These are phyloP conservation scores for Pseudogymnoascus sp. DNA, from an alignment of 2,329 filamentous ascomycete genomes.

Conservation along the genomic window DNA sequence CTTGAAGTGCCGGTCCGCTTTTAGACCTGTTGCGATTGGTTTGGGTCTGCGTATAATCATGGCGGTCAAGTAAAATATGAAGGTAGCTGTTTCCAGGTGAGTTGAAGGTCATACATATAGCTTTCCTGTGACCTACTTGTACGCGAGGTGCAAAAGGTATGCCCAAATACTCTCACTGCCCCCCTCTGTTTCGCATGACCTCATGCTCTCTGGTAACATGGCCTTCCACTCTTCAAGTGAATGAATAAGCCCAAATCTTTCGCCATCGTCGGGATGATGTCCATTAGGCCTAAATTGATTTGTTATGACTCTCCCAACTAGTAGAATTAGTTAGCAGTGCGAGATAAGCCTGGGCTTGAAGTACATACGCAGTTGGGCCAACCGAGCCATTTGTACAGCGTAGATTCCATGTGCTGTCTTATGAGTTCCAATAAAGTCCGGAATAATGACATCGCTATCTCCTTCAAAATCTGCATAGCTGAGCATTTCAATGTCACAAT, in stretches of 20 bases:
- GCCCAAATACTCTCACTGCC: conserved; percentile 25
- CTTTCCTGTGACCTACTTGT: conserved; percentile 28
- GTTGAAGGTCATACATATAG: not conserved
- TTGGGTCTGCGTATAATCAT: conserved; percentile 31
- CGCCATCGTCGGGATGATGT: conserved; percentile 11
- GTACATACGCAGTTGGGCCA: conserved; percentile 30
- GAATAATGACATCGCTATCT: conserved; percentile 22
- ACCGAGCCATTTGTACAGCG: conserved; percentile 32
- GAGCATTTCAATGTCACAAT: conserved; percentile 38
- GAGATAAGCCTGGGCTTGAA: not conserved
- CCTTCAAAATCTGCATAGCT: conserved; percentile 31
- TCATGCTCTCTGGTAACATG: not conserved
- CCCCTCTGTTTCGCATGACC: not conserved
- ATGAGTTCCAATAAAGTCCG: conserved; percentile 26
- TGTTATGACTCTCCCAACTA: conserved; percentile 32
- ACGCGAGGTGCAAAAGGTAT: conserved; percentile 36
- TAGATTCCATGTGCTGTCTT: conserved; percentile 28
- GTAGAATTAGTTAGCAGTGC: not conserved
- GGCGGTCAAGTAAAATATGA: conserved; percentile 37
- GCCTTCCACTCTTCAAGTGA: conserved; percentile 3
- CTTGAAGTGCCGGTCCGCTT: conserved; percentile 36
- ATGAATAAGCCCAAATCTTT: not conserved
- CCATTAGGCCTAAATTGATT: conserved; percentile 26
- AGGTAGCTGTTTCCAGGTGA: conserved; percentile 29
- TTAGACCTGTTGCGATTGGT: conserved; percentile 28